Percentiles rank a stretch among this genome's conserved stretches.
Conservation (phyloP, 2,329 filamentous ascomycete species). For the Xylaria sp. region DNA sequence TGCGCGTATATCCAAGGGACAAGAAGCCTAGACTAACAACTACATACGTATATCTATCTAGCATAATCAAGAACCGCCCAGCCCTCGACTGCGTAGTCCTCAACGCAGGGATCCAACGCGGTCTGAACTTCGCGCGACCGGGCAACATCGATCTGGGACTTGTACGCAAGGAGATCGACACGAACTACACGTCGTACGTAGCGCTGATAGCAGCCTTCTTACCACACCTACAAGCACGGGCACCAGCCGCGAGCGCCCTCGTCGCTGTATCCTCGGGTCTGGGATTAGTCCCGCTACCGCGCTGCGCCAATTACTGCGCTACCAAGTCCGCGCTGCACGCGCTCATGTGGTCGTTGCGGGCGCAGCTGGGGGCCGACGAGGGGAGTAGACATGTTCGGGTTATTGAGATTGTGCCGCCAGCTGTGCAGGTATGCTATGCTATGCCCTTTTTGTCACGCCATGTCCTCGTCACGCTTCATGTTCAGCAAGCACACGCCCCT, state of each 20-base stretch:
- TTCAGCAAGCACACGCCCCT: no score
- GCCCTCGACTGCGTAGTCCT: slow-evolving; percentile 67
- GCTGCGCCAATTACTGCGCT: slow-evolving; percentile 63
- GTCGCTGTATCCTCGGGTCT: slow-evolving; percentile 57
- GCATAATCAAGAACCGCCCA: slow-evolving; percentile 55
- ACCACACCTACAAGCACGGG: slow-evolving; percentile 54
- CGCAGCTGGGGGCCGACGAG: slow-evolving; percentile 52
- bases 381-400: slow-evolving; percentile 52
- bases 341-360: slow-evolving; percentile 58
- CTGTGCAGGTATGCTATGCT: slow-evolving; percentile 48
- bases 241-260: slow-evolving; percentile 43
- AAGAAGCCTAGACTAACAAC: background rate
- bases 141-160: slow-evolving; percentile 49
- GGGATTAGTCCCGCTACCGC: slow-evolving; percentile 59
- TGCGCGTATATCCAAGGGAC: background rate
- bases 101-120: slow-evolving; percentile 66
- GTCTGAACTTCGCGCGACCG: slow-evolving; percentile 60
- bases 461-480: background rate
- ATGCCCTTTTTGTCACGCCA: background rate
- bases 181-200: slow-evolving; percentile 61
- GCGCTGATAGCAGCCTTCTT: slow-evolving; percentile 59
- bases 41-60: slow-evolving; percentile 34
- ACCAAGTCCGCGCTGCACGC: slow-evolving; percentile 65
- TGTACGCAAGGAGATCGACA: slow-evolving; percentile 57
- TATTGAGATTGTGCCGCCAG: slow-evolving; percentile 61